These are phyloP conservation scores for Gentiana macrophylla DNA, from an alignment of 257 asterid species.

Conservation along the genomic window DNA sequence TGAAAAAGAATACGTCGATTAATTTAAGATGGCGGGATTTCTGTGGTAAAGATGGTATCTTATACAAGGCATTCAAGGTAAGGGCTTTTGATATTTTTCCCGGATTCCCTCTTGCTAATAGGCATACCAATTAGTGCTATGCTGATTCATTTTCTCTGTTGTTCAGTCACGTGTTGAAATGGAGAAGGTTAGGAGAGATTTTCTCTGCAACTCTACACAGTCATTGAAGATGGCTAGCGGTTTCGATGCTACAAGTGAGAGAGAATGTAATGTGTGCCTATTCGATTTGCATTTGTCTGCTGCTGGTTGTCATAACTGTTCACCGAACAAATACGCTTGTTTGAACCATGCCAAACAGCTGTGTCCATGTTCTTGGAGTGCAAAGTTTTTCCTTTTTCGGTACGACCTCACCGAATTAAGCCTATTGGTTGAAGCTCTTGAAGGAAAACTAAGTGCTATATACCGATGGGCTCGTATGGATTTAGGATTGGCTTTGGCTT, in stretches of 20 bases:
- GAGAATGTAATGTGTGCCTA: conserved; percentile 89
- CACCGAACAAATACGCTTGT: conserved; percentile 94
- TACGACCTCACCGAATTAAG: conserved; percentile 70
- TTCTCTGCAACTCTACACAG: conserved; percentile 60
- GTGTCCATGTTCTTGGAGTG: conserved; percentile 92
- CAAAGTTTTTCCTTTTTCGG: conserved; percentile 88
- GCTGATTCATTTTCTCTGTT: background rate
- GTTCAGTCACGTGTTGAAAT: conserved; percentile 69
- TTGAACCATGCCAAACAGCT: conserved; percentile 89
- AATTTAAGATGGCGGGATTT: conserved; percentile 86
- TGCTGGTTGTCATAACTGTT: conserved; percentile 95
- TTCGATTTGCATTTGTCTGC: conserved; percentile 97
- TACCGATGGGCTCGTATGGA: conserved; percentile 97
- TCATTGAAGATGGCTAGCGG: conserved; percentile 92
- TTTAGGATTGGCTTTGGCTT: conserved; percentile 86
- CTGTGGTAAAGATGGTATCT: conserved; percentile 86
- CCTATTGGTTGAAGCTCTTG: conserved; percentile 90
- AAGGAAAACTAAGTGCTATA: conserved; percentile 90
- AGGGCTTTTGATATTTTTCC: background rate
- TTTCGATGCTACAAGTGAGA: conserved; percentile 82
- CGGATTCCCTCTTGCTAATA: too few species aligned
- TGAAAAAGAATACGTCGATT: conserved; percentile 53
- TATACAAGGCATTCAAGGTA: conserved; percentile 82
- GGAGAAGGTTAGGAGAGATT: conserved; percentile 73
- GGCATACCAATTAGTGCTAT: background rate